phyloP scores from a whole-genome alignment of 805 yeast genomes.

The Isabelozyma pseudorhagii region DNA sequence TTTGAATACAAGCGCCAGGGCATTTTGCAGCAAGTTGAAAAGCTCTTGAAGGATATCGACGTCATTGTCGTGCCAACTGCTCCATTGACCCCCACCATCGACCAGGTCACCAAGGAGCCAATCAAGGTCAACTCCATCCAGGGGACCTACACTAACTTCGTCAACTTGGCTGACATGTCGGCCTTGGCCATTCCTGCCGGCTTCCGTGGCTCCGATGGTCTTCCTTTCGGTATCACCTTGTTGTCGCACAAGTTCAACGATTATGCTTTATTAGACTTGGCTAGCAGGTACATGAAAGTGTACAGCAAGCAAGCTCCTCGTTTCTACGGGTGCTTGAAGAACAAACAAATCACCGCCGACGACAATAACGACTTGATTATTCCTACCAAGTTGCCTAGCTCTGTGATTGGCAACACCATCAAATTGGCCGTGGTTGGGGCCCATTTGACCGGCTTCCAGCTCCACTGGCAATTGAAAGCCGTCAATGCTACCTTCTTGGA shows the following conservation, averaged over 20 bases:
- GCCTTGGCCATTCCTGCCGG: constrained; percentile 92
- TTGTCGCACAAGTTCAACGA: constrained; percentile 82
- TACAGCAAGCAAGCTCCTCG: constrained; percentile 46
- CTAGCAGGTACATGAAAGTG: constrained; percentile 60
- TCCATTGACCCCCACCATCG: constrained; percentile 85
- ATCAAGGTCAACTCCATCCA: constrained; percentile 80
- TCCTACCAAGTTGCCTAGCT: constrained; percentile 37
- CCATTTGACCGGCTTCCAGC: constrained; percentile 81
- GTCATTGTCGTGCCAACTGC: constrained; percentile 89
- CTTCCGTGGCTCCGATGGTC: constrained; percentile 73
- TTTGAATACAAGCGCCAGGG: constrained; percentile 85
- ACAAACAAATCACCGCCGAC: constrained; percentile 27
- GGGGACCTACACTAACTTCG: constrained; percentile 98
- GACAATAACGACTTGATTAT: constrained; percentile 44
- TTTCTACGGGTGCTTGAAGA: constrained; percentile 51
- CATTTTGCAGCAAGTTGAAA: constrained; percentile 62
- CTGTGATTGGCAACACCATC: constrained; percentile 36
- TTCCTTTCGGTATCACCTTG: constrained; percentile 89
- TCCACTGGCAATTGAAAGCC: constrained; percentile 90
- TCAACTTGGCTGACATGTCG: constrained; percentile 87
- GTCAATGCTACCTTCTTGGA: constrained; percentile 71
- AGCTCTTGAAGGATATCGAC: constrained; percentile 58
- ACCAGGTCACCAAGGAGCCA: constrained; percentile 73
- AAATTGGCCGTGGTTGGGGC: constrained; percentile 95
- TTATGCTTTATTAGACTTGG: constrained; percentile 82